phyloP scores from a whole-genome alignment of 305 asterid species.

The Fraxinus floribunda region DNA sequence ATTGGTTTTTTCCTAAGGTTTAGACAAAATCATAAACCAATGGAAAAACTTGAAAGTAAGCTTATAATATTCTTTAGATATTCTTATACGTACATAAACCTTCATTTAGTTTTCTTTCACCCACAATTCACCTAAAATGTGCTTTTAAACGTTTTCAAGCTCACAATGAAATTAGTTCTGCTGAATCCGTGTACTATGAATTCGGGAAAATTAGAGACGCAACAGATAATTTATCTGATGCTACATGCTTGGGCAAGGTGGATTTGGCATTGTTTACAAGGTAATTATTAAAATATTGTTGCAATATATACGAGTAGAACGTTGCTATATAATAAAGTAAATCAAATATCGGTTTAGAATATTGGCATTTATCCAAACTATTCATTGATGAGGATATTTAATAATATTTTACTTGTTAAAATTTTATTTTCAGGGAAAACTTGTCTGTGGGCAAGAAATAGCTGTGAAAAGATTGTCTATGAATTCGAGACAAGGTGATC shows the following conservation, averaged over 20 bases:
- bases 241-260: constrained; percentile 42
- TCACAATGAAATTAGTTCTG: neutral
- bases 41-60: neutral
- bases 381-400: neutral
- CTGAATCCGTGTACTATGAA: neutral
- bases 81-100: neutral
- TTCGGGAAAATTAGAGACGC: neutral
- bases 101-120: neutral
- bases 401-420: neutral
- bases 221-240: constrained; percentile 32
- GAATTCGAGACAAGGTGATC: constrained; percentile 31
- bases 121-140: neutral
- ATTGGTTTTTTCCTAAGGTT: neutral
- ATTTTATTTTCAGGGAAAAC: constrained; percentile 27
- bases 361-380: neutral
- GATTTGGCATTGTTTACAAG: constrained; percentile 44
- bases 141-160: neutral
- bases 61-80: neutral
- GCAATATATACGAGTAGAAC: neutral
- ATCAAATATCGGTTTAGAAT: neutral
- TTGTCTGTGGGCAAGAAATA: constrained; percentile 20
- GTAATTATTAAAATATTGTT: constrained; percentile 11
- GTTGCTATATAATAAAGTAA: too few species aligned
- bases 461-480: constrained; percentile 42
- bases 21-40: neutral